Percentiles rank a stretch among this genome's conserved stretches.
Conservation (phyloP, 2,329 filamentous ascomycete species). For the Trichoderma asperellum region DNA sequence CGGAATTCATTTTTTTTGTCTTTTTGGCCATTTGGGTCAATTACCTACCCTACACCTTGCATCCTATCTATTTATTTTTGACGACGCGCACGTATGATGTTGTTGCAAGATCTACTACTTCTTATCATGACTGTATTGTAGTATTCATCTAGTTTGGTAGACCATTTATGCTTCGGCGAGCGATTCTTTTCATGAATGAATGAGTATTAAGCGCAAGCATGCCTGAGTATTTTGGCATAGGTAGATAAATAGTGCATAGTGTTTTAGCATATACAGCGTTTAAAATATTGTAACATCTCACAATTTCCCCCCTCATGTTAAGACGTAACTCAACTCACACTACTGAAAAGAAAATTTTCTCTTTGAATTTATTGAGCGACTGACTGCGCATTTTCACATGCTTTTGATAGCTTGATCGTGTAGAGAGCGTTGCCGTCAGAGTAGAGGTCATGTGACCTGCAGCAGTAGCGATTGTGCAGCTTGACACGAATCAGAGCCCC, state of each 20-base stretch:
- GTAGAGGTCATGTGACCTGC: conserved; percentile 18
- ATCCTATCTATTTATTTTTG: background rate
- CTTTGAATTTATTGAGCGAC: too few species aligned
- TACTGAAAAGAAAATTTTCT: background rate
- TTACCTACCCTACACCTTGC: background rate
- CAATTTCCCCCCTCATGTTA: background rate
- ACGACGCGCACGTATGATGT: background rate
- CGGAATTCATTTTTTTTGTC: conserved; percentile 21
- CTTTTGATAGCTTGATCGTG: background rate
- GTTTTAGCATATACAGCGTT: background rate
- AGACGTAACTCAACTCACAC: background rate
- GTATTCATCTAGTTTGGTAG: background rate
- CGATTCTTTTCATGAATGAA: background rate
- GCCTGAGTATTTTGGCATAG: background rate
- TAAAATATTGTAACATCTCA: background rate
- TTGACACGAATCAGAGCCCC: conserved; percentile 23
- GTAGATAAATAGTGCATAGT: too few species aligned
- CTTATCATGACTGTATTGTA: background rate
- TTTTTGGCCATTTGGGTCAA: background rate
- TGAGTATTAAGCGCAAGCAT: background rate
- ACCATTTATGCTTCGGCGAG: background rate
- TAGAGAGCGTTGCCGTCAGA: background rate
- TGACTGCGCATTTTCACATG: background rate
- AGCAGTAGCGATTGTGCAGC: background rate
- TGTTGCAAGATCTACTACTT: background rate